Base-by-base conservation (phyloP, 805 yeast species). In the Yamadazyma scolyti region DNA sequence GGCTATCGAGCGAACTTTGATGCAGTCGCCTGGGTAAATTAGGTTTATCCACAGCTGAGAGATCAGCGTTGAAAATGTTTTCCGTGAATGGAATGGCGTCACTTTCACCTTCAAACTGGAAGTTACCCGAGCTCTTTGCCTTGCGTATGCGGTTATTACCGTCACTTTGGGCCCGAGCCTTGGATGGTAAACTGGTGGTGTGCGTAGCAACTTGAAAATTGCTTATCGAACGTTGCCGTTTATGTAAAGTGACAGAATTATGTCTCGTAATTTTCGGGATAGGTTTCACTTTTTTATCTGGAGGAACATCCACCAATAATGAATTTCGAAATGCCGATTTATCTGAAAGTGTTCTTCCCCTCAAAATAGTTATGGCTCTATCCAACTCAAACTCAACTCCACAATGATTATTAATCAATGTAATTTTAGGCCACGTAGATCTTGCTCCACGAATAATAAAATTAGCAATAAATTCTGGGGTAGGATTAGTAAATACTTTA, bases 391-490 rank as follows among this genome's bases (percentile, higher is more conserved):
- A 81, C 50, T 90, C 98, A 19, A 88, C 76, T 0, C 93, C 79
- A 56, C 96, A 88, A 50, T 87, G 96, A 53, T 93, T 90, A 43
- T 80, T 73, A 27, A 90, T 86, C 25, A 89, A 70, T 2, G 95
- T 76, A 4, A 93, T 56, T 48, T 86, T 85, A 0, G 96, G 95
- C 97, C 97, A 90, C 0, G 96, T 81, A 0, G 96, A 90, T 35
- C 85, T 65, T 1, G 95, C 93, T 1, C 97, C 98, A 40, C 94
- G 71, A 23, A 78, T 68, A 2, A 82, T 73, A 36, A 84, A 75
- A 35, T 80, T 82, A 27, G 79, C 54, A 25, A 89, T 54, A 46
- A 83, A 86, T 31, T 77, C 84, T 0, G 83, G 79, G 0, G 89
- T 73, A 2, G 99, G 99, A 49, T 93, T 90, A 13, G 73, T 70